Evolutionary conservation across 1,139 yeast species (phyloP), one percentile per base, ranked within the genome.

Genomic region (Geotrichum australiense): DNA sequence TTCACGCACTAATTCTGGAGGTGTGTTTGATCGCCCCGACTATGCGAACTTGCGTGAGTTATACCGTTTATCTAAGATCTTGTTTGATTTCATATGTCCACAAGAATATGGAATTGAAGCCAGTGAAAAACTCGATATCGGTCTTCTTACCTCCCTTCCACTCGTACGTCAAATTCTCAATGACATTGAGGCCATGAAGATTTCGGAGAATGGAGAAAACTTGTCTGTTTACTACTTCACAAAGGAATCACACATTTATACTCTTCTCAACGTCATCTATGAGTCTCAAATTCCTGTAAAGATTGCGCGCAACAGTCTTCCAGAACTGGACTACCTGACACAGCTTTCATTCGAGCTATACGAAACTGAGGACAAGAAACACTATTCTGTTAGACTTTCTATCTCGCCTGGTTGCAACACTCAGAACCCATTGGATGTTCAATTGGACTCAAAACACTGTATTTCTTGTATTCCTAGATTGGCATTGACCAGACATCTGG

Each of bases 401-500:
- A 71, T 93, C 52, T 84, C 96, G 2, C 97, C 98, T 0, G 99
- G 99, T 25, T 93, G 98, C 63, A 96, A 93, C 62, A 87, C 97
- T 0, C 95, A 87, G 56, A 95, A 91, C 62, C 98, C 98, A 14
- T 70, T 93, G 50, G 98, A 93, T 64, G 95, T 93, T 35, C 96
- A 91, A 63, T 70, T 93, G 37, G 98, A 93, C 63, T 93, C 87
- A 39, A 91, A 87, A 61, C 99, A 93, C 63, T 91, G 93, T 64
- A 91, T 93, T 52, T 91, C 96, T 14, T 91, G 96, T 57, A 93
- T 91, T 53, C 95, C 96, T 29, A 76, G 91, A 54, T 76, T 87
- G 44, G 80, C 86, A 41, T 71, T 93, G 55, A 93, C 98, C 0
- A 77, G 95, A 57, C 97, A 93, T 62, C 70, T 93, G 60, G 98